phyloP scores from a whole-genome alignment of 78 protist genomes.

The Acrasis kona region DNA sequence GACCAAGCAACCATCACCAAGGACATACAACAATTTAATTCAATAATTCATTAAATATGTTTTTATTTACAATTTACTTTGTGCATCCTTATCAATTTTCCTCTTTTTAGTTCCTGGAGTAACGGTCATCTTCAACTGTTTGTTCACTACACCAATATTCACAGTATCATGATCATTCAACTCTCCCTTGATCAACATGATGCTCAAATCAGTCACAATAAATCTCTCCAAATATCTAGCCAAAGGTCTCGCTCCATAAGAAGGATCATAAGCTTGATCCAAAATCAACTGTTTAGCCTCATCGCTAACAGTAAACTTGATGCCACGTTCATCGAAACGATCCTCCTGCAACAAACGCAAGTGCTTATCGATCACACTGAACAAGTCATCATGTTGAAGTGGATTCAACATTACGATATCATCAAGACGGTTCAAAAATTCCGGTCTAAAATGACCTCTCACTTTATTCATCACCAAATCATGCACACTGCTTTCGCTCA shows the following conservation, averaged over 20 bases:
- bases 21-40: too few relatives aligned
- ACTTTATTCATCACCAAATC: slow-evolving; percentile 61
- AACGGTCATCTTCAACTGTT: too few relatives aligned
- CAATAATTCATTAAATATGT: too few relatives aligned
- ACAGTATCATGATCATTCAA: background rate
- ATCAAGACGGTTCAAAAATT: slow-evolving; percentile 95
- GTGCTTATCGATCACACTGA: slow-evolving; percentile 27
- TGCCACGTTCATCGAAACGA: slow-evolving; percentile 56
- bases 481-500: too few relatives aligned
- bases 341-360: slow-evolving; percentile 20
- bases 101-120: too few relatives aligned
- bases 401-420: slow-evolving; percentile 81
- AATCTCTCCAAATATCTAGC: slow-evolving; percentile 75
- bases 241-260: slow-evolving; percentile 93
- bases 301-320: slow-evolving; percentile 23
- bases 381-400: slow-evolving; percentile 33
- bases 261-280: slow-evolving; percentile 56
- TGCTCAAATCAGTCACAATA: slow-evolving; percentile 63
- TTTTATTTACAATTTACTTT: too few relatives aligned
- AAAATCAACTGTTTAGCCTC: slow-evolving; percentile 45
- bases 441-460: slow-evolving; percentile 80
- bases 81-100: too few relatives aligned
- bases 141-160: background rate
- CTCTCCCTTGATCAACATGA: slow-evolving; percentile 24
- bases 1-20: too few relatives aligned